Percentiles rank a stretch among this genome's conserved stretches.
Evolutionary conservation across 176 grass and related monocot species (phyloP).

Genomic region (Rhipidocladum racemiflorum): DNA sequence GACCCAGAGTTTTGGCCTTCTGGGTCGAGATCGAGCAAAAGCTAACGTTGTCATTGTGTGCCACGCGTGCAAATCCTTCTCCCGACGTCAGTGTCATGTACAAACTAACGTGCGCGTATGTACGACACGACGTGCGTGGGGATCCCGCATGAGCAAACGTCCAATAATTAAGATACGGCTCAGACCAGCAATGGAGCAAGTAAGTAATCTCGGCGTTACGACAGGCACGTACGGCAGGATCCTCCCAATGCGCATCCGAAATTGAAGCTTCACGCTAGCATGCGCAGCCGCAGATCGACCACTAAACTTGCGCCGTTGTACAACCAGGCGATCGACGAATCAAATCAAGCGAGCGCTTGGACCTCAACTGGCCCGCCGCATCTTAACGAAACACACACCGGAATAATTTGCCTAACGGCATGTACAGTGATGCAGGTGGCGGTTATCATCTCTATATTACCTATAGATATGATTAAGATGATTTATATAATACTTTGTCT

Average conservation of each 20-base stretch:
- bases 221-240: background rate
- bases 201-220: background rate
- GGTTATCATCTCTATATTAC: no score
- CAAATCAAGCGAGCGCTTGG: background rate
- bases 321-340: background rate
- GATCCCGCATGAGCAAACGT: background rate
- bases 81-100: conserved; percentile 16
- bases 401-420: background rate
- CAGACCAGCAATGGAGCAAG: no score
- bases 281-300: background rate
- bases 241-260: background rate
- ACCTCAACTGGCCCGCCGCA: background rate
- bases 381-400: background rate
- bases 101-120: conserved; percentile 2
- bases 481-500: no score
- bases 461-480: no score
- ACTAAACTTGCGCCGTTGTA: conserved; percentile 3
- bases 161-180: background rate
- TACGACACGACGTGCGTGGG: conserved; percentile 18
- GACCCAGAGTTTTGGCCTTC: background rate
- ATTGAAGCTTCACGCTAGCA: background rate
- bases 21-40: background rate
- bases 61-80: conserved; percentile 12
- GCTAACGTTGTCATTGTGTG: background rate
- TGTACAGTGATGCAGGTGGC: no score